Evolutionary conservation across 2,329 filamentous ascomycete genomes (phyloP).

Genomic region (Penicillium sp.): DNA sequence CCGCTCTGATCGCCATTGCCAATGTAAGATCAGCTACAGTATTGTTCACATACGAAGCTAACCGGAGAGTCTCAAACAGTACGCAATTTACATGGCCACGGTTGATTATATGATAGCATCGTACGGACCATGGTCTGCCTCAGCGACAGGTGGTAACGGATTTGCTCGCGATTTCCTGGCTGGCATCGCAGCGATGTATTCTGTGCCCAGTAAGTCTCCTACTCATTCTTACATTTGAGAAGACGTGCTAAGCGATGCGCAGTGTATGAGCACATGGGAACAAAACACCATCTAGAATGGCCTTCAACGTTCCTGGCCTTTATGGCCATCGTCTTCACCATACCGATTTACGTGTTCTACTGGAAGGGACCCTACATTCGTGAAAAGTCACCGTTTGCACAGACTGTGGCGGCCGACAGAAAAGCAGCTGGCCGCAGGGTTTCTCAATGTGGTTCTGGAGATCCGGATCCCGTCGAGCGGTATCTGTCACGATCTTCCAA

Average conservation of each 20-base stretch:
- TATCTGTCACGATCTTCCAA: conserved; percentile 19
- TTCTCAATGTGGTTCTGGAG: conserved; percentile 29
- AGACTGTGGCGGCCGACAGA: conserved; percentile 55
- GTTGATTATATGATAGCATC: conserved; percentile 78
- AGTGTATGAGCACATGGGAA: conserved; percentile 53
- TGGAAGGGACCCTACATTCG: conserved; percentile 62
- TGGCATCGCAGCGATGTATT: conserved; percentile 67
- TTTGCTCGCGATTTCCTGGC: conserved; percentile 73
- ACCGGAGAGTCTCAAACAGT: conserved; percentile 23
- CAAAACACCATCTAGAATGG: conserved; percentile 54
- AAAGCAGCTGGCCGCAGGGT: conserved; percentile 29
- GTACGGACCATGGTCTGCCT: conserved; percentile 72
- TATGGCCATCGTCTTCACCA: conserved; percentile 62
- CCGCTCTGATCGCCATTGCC: conserved; percentile 60
- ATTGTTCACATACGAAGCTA: neutral
- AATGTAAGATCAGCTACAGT: conserved; percentile 47
- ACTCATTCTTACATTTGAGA: neutral
- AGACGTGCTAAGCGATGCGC: conserved; percentile 1
- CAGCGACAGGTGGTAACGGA: conserved; percentile 74
- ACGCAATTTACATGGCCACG: conserved; percentile 63
- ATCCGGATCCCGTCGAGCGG: conserved; percentile 25
- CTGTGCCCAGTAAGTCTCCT: conserved; percentile 49
- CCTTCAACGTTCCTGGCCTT: conserved; percentile 62
- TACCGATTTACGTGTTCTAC: conserved; percentile 67
- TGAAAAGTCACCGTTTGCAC: conserved; percentile 62